These are phyloP conservation scores for Fusarium denticulatum DNA, from an alignment of 2,329 filamentous ascomycete genomes.

Conservation along the genomic window DNA sequence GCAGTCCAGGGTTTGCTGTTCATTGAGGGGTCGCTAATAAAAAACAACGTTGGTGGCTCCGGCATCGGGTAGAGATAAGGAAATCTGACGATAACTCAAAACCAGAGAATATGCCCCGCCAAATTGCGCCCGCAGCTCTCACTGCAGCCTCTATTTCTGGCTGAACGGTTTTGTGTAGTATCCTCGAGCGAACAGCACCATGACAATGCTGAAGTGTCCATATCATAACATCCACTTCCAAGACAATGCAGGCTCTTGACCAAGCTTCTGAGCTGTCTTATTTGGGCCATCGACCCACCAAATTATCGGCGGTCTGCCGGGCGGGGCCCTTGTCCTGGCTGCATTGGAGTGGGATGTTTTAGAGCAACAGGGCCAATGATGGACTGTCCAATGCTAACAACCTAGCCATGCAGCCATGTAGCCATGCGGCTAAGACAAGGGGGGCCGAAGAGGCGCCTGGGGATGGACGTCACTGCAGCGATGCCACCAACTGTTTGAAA, in stretches of 20 bases:
- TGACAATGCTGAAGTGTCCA: slow-evolving; percentile 8
- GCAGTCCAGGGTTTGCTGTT: neutral
- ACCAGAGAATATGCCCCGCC: slow-evolving; percentile 22
- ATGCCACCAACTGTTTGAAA: slow-evolving; percentile 28
- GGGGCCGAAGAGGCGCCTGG: slow-evolving; percentile 26
- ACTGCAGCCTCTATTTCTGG: slow-evolving; percentile 12
- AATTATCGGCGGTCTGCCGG: slow-evolving; percentile 26
- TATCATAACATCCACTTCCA: slow-evolving; percentile 11
- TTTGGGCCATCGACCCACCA: slow-evolving; percentile 33
- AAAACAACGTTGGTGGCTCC: slow-evolving; percentile 13
- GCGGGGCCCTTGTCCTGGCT: slow-evolving; percentile 23
- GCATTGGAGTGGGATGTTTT: slow-evolving; percentile 34
- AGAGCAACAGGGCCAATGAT: slow-evolving; percentile 36
- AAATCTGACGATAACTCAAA: slow-evolving; percentile 32
- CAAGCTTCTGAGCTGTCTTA: slow-evolving; percentile 36
- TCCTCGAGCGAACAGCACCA: neutral
- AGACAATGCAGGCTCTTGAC: slow-evolving; percentile 31
- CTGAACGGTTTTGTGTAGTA: neutral
- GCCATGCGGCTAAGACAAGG: slow-evolving; percentile 42
- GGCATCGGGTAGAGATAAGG: slow-evolving; percentile 40
- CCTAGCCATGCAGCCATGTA: slow-evolving; percentile 23
- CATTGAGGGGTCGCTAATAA: neutral
- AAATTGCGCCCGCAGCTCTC: slow-evolving; percentile 22
- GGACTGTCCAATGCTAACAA: slow-evolving; percentile 36
- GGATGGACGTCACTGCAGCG: slow-evolving; percentile 39